Base-by-base conservation (phyloP, 495 filamentous ascomycete species). In the Annulohypoxylon stygium region DNA sequence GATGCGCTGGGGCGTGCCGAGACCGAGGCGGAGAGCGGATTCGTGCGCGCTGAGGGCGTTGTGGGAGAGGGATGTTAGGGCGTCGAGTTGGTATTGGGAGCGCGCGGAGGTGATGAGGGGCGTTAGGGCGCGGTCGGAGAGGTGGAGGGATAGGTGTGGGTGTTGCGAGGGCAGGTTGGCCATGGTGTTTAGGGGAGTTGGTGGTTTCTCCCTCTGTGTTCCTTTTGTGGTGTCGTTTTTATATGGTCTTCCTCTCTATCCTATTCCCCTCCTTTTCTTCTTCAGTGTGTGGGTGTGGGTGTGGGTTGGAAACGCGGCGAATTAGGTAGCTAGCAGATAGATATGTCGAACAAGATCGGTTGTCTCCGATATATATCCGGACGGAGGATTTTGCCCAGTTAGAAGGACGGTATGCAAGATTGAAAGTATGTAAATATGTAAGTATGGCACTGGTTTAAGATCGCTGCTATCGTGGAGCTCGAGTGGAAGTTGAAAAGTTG, bases 101-200 rank as follows among this genome's bases (percentile, higher is more conserved):
- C 59, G 74, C 25, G 78, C 69, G 12, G 83, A 83, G n/a, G 81
- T 82, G 41, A 86, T 75, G 60, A 86, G 75, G n/a, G 83, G 82
- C 0, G 81, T 82, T 43, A 82, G 79, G 37, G 78, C 68, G 47
- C 78, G 73, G 76, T 85, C 83, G 34, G 79, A 72, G 33, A 85
- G 81, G 74, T 84, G 81, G 12, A 83, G 75, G 55, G 79, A 62
- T 58, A 83, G 74, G 61, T 64, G 64, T 5, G 79, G 80, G 73
- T 80, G 77, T 61, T 80, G 70, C 20, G 72, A 70, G 61, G 80
- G 79, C 55, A 82, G 76, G 69, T 77, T 78, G 20, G 81, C 69
- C 81, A 83, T 83, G 30, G 30, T 16, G 20, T 45, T 61, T 41
- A 25, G 43, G 18, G 39, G 26, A 10, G 37, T 58, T 7, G 26